phyloP scores from a whole-genome alignment of 805 yeast species.

The Cyberlindnera petersonii region DNA sequence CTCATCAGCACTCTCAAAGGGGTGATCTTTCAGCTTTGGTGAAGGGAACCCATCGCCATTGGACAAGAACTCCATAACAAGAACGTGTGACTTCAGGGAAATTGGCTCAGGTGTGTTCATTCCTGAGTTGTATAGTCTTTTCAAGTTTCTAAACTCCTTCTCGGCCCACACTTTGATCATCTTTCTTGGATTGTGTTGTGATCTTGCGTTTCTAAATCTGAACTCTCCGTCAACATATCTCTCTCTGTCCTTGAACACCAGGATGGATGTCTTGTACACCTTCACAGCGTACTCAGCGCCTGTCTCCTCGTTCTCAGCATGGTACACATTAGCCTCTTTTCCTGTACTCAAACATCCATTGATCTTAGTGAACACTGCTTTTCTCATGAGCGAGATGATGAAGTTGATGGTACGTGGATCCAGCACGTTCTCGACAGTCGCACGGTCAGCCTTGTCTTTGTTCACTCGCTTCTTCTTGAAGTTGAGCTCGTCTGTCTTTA shows the following conservation, averaged over 20 bases:
- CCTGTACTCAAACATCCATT: constrained; percentile 96
- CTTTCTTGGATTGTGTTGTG: constrained; percentile 89
- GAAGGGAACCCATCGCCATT: constrained; percentile 83
- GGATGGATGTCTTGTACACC: constrained; percentile 91
- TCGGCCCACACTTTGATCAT: constrained; percentile 99
- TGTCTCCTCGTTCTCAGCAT: constrained; percentile 48
- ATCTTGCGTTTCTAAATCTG: constrained; percentile 80
- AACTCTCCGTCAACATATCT: constrained; percentile 95
- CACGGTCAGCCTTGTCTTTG: constrained; percentile 86
- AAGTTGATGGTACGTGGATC: constrained; percentile 92
- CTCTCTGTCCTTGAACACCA: constrained; percentile 96
- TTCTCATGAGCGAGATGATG: constrained; percentile 73
- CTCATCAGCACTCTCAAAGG: constrained; percentile 62
- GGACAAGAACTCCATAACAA: constrained; percentile 88
- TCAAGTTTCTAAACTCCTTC: constrained; percentile 90
- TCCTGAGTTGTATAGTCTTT: constrained; percentile 71
- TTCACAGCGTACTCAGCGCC: constrained; percentile 78
- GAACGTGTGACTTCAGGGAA: constrained; percentile 81
- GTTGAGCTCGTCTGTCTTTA: constrained; percentile 58
- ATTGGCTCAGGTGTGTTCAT: constrained; percentile 94
- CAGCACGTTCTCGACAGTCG: constrained; percentile 93
- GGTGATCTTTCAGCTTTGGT: constrained; percentile 84
- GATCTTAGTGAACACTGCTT: constrained; percentile 78
- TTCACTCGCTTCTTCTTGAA: constrained; percentile 53
- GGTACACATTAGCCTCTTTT: constrained; percentile 97